Conservation (phyloP, 148 eudicot species). For the Nepenthes gracilis region DNA sequence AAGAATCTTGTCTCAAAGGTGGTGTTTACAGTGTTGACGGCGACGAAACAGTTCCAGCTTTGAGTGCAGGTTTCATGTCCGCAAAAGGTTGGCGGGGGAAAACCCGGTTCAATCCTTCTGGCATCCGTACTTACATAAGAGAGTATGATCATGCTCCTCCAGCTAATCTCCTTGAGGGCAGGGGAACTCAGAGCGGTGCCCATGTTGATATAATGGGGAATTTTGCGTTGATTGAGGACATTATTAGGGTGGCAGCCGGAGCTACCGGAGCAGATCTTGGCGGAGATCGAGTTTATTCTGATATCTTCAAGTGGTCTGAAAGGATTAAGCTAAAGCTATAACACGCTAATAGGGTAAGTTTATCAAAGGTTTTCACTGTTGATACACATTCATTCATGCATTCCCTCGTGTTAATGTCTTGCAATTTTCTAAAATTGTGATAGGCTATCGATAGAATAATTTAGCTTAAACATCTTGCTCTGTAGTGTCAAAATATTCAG, state of each 20-base stretch:
- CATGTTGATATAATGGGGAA: conserved; percentile 96
- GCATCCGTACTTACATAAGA: conserved; percentile 48
- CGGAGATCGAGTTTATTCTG: conserved; percentile 80
- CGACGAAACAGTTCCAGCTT: conserved; percentile 86
- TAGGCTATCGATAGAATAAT: too few relatives aligned
- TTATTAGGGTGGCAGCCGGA: conserved; percentile 87
- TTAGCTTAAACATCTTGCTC: too few relatives aligned
- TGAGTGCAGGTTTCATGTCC: conserved; percentile 91
- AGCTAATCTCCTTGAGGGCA: conserved; percentile 73
- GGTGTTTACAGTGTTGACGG: conserved; percentile 76
- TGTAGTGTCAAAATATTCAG: too few relatives aligned
- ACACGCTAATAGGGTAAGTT: background rate
- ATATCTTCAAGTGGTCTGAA: conserved; percentile 78
- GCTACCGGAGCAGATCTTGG: conserved; percentile 73
- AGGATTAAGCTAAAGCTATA: conserved; percentile 52
- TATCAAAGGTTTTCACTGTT: too few relatives aligned
- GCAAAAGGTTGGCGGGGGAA: conserved; percentile 98
- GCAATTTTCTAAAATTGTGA: too few relatives aligned
- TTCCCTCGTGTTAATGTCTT: too few relatives aligned
- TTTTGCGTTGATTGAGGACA: conserved; percentile 81
- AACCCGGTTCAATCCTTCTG: conserved; percentile 84
- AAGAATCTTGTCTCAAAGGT: conserved; percentile 31
- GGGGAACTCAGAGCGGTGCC: conserved; percentile 94
- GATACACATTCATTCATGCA: too few relatives aligned
- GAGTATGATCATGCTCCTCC: conserved; percentile 96